A percentile compares a stretch with the other conserved stretches of the same genome.
Evolutionary conservation across 75 land plant genomes (phyloP).

Genomic region (Cupressus sempervirens): DNA sequence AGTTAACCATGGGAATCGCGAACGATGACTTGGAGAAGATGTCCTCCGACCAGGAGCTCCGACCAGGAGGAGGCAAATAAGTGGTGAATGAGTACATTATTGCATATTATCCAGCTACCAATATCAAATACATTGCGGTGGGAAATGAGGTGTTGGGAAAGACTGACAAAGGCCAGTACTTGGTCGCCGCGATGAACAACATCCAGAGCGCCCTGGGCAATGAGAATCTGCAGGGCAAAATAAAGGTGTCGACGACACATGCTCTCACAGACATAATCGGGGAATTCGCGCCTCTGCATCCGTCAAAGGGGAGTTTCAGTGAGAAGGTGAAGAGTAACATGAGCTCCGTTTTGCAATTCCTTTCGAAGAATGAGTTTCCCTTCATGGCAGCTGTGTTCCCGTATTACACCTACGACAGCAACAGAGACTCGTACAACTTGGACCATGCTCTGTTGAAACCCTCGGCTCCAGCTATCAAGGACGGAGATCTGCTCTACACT

Average conservation of each 20-base stretch:
- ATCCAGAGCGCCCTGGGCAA: conserved; percentile 23
- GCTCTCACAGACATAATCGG: conserved; percentile 22
- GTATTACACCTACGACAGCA: background rate
- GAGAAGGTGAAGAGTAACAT: conserved; percentile 3
- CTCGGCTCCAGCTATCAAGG: conserved; percentile 13
- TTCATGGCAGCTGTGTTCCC: conserved; percentile 8
- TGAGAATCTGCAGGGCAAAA: conserved; percentile 20
- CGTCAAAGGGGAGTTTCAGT: conserved; percentile 34
- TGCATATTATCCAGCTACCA: conserved; percentile 25
- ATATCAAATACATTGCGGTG: conserved; percentile 44
- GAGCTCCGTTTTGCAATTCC: conserved; percentile 36
- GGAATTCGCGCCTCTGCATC: conserved; percentile 31
- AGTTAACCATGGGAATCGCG: conserved; percentile 42
- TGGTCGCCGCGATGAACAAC: conserved; percentile 26
- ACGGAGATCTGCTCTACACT: conserved; percentile 24
- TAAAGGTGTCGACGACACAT: conserved; percentile 49
- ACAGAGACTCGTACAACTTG: conserved; percentile 18
- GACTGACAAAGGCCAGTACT: background rate
- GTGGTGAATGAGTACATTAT: conserved; percentile 42
- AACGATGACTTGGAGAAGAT: conserved; percentile 34
- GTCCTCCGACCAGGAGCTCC: conserved; percentile 19
- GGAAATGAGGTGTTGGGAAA: conserved; percentile 53
- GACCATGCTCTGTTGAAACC: conserved; percentile 30
- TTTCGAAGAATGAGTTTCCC: conserved; percentile 1
- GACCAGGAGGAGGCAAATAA: conserved; percentile 18